phyloP scores from a whole-genome alignment of 805 yeast genomes.

The Diddensiella caesifluorescens region DNA sequence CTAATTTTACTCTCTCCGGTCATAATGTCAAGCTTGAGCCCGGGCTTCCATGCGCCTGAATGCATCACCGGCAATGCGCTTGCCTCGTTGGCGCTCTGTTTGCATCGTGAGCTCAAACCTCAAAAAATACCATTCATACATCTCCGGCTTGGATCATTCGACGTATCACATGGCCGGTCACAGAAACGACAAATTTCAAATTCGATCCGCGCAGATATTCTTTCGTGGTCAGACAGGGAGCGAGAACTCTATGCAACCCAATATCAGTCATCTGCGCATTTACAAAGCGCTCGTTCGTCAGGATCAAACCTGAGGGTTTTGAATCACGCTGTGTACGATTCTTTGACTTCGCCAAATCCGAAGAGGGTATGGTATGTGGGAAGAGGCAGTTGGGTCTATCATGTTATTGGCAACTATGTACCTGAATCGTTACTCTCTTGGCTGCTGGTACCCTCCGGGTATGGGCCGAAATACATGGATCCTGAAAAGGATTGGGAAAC shows the following conservation, averaged over 20 bases:
- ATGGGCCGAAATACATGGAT: neutral
- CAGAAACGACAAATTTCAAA: slow-evolving; percentile 30
- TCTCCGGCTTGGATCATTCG: slow-evolving; percentile 44
- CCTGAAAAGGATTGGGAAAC: slow-evolving; percentile 23
- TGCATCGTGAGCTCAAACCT: slow-evolving; percentile 42
- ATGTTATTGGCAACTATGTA: slow-evolving; percentile 22
- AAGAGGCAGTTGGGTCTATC: slow-evolving; percentile 30
- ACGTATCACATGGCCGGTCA: slow-evolving; percentile 32
- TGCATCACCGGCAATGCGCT: slow-evolving; percentile 47
- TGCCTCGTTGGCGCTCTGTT: slow-evolving; percentile 33
- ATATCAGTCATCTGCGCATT: slow-evolving; percentile 30
- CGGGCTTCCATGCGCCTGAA: slow-evolving; percentile 65
- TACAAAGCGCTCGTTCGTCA: slow-evolving; percentile 27
- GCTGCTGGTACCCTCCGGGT: slow-evolving; percentile 30
- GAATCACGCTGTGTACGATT: slow-evolving; percentile 31
- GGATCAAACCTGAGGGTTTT: slow-evolving; percentile 30
- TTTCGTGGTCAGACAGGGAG: slow-evolving; percentile 38
- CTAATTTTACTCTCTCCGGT: slow-evolving; percentile 50
- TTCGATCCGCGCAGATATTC: slow-evolving; percentile 36
- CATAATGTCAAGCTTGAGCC: slow-evolving; percentile 46
- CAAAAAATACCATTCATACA: slow-evolving; percentile 40
- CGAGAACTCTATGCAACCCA: slow-evolving; percentile 34
- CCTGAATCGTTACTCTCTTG: slow-evolving; percentile 34
- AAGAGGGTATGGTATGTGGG: slow-evolving; percentile 32
- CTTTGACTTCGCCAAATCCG: slow-evolving; percentile 25